phyloP scores from a whole-genome alignment of 805 yeast genomes.

The Saturnispora ahearnii region DNA sequence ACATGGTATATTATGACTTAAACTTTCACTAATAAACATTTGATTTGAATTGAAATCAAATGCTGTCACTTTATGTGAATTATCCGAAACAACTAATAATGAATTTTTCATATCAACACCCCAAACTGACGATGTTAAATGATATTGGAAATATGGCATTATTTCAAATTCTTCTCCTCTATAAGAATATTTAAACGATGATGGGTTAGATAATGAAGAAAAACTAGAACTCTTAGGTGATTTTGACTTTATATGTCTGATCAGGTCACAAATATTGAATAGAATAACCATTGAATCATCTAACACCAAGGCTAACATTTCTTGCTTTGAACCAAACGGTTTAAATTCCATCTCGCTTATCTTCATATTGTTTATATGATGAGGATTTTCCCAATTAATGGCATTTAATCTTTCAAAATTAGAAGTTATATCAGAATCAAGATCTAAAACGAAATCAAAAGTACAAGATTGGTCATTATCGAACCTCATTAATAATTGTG shows the following conservation, averaged over 20 bases:
- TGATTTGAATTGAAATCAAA: constrained; percentile 17
- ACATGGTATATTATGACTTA: constrained; percentile 51
- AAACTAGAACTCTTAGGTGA: neutral
- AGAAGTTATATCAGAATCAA: constrained; percentile 13
- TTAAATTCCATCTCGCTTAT: neutral
- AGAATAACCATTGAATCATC: constrained; percentile 49
- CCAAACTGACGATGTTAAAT: constrained; percentile 35
- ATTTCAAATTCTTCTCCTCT: neutral
- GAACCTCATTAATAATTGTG: constrained; percentile 7
- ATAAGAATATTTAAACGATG: neutral
- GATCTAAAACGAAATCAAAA: constrained; percentile 18
- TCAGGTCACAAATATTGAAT: constrained; percentile 25
- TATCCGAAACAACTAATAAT: constrained; percentile 46
- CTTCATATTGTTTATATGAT: constrained; percentile 5
- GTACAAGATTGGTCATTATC: constrained; percentile 12
- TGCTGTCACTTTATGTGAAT: constrained; percentile 38
- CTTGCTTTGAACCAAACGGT: constrained; percentile 16
- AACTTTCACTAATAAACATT: constrained; percentile 26
- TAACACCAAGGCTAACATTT: constrained; percentile 39
- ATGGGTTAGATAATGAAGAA: neutral
- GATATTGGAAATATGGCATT: constrained; percentile 1
- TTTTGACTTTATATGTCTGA: constrained; percentile 5
- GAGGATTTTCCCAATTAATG: constrained; percentile 2
- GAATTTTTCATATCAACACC: constrained; percentile 41
- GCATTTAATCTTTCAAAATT: constrained; percentile 1